Conservation (phyloP, 305 asterid species). For the Petunia hybrid region DNA sequence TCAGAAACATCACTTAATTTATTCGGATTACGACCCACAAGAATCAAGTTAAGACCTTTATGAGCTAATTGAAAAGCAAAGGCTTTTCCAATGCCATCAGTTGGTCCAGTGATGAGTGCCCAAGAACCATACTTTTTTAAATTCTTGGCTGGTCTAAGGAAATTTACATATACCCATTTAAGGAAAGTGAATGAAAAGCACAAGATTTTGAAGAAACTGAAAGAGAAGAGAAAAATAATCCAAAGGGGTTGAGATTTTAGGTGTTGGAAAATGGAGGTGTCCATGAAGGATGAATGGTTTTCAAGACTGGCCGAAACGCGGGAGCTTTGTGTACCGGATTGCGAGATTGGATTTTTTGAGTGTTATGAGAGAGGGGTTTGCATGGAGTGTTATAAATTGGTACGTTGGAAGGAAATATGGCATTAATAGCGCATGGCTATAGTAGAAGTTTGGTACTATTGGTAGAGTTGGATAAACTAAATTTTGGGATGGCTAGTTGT, state of each 20-base stretch:
- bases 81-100: slow-evolving; percentile 81
- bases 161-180: slow-evolving; percentile 52
- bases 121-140: slow-evolving; percentile 73
- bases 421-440: background rate
- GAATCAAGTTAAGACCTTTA: slow-evolving; percentile 63
- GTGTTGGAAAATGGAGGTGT: background rate
- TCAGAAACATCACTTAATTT: slow-evolving; percentile 76
- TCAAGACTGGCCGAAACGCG: background rate
- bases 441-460: too few species aligned
- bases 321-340: background rate
- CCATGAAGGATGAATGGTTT: background rate
- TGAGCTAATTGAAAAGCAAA: slow-evolving; percentile 73
- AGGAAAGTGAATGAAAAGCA: slow-evolving; percentile 40
- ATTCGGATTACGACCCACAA: slow-evolving; percentile 84
- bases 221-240: background rate
- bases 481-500: too few species aligned
- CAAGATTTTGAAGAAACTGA: slow-evolving; percentile 30
- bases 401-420: background rate
- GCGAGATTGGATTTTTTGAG: background rate
- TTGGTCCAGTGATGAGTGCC: slow-evolving; percentile 82
- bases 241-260: slow-evolving; percentile 14
- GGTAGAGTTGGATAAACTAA: too few species aligned
- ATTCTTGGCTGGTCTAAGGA: slow-evolving; percentile 61
- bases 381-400: too few species aligned
- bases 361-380: background rate